phyloP scores from a whole-genome alignment of 345 rosid genomes.

The Boechera retrofracta region DNA sequence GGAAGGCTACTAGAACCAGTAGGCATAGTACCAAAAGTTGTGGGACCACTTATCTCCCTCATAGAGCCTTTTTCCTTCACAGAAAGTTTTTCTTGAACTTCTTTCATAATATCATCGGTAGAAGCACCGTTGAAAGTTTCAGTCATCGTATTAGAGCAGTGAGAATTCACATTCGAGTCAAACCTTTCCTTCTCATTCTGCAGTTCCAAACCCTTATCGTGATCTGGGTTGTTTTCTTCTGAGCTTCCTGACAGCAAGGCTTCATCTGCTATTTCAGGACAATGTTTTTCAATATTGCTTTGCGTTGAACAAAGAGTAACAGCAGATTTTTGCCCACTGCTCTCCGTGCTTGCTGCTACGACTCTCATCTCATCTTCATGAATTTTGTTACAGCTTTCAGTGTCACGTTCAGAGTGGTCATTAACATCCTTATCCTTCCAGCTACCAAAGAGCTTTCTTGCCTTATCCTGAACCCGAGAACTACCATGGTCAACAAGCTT shows the following conservation, averaged over 20 bases:
- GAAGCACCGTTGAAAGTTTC: constrained; percentile 44
- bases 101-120: constrained; percentile 45
- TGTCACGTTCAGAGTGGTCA: constrained; percentile 45
- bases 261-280: constrained; percentile 45
- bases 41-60: constrained; percentile 25
- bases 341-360: constrained; percentile 42
- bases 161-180: constrained; percentile 34
- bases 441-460: constrained; percentile 62
- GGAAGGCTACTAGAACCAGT: constrained; percentile 44
- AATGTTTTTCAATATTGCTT: constrained; percentile 48
- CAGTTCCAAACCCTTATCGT: constrained; percentile 47
- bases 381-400: constrained; percentile 38
- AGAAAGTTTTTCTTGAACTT: constrained; percentile 51
- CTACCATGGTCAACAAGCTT: constrained; percentile 70
- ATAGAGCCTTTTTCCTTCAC: constrained; percentile 46
- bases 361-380: constrained; percentile 42
- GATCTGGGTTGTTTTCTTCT: constrained; percentile 48
- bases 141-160: constrained; percentile 44
- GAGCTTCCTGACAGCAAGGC: constrained; percentile 48
- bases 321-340: constrained; percentile 46
- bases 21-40: constrained; percentile 42
- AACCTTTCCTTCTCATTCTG: constrained; percentile 45
- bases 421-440: constrained; percentile 57
- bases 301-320: constrained; percentile 49
- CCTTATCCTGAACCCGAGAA: constrained; percentile 69